phyloP scores from a whole-genome alignment of 2,329 filamentous ascomycete species.

The Hypoxylon sp. region DNA sequence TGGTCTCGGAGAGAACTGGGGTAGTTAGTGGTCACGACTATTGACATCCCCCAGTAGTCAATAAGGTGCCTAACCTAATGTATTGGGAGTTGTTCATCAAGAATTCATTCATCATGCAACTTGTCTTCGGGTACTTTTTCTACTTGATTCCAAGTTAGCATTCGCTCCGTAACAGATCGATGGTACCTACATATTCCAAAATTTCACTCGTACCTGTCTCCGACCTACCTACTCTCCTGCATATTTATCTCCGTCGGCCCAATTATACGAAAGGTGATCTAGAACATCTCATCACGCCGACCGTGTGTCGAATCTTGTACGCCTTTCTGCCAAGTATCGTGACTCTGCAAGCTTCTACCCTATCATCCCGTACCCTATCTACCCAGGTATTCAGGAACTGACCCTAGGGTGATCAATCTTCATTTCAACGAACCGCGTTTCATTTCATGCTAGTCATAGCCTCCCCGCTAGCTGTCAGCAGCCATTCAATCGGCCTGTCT shows the following conservation, averaged over 20 bases:
- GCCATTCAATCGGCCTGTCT: slow-evolving; percentile 6
- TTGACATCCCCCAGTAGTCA: background rate
- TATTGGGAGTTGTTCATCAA: background rate
- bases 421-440: background rate
- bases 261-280: slow-evolving; percentile 2
- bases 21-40: slow-evolving; percentile 26
- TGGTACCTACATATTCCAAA: background rate
- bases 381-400: background rate
- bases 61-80: too few species aligned
- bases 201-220: background rate
- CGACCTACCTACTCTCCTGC: background rate
- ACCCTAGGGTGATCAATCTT: slow-evolving; percentile 9
- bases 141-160: slow-evolving; percentile 10
- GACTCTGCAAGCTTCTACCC: background rate
- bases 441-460: background rate
- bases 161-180: slow-evolving; percentile 9
- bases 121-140: slow-evolving; percentile 15
- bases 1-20: slow-evolving; percentile 31
- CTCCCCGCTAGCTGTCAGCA: slow-evolving; percentile 2
- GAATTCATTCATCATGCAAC: background rate
- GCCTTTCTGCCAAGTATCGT: background rate
- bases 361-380: background rate
- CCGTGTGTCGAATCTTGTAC: background rate
- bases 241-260: slow-evolving; percentile 2
- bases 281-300: background rate